phyloP scores from a whole-genome alignment of 2,329 filamentous ascomycete genomes.

The Cryphonectria naterciae region DNA sequence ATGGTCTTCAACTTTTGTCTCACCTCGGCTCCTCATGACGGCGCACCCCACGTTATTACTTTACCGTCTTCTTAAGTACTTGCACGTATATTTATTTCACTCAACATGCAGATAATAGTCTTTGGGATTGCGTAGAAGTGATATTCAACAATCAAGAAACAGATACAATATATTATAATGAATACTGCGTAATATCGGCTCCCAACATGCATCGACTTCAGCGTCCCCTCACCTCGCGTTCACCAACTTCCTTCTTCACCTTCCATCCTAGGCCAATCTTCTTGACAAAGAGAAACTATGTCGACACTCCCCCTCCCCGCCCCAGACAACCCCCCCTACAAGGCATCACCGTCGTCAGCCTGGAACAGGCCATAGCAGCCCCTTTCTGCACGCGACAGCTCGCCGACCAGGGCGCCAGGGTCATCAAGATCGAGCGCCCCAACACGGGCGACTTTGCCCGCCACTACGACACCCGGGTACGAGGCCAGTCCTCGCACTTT shows the following conservation, averaged over 20 bases:
- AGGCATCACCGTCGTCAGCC: slow-evolving; percentile 54
- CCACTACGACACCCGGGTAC: slow-evolving; percentile 53
- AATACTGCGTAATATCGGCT: background rate
- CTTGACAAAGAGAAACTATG: background rate
- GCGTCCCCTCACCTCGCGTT: background rate
- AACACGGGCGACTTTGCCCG: slow-evolving; percentile 57
- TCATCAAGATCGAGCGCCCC: slow-evolving; percentile 60
- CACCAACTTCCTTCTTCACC: background rate
- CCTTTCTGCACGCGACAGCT: slow-evolving; percentile 59
- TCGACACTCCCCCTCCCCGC: background rate
- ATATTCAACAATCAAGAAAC: too few relatives aligned
- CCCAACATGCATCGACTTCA: slow-evolving; percentile 12
- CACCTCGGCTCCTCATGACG: background rate
- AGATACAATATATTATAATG: background rate
- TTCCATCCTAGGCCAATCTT: background rate
- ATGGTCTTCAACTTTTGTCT: background rate
- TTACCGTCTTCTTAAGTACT: too few relatives aligned
- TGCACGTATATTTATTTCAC: too few relatives aligned
- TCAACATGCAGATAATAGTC: background rate
- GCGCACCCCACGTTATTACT: background rate
- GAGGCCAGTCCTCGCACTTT: slow-evolving; percentile 56
- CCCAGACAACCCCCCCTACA: slow-evolving; percentile 30
- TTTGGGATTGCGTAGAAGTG: too few relatives aligned
- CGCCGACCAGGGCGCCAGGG: slow-evolving; percentile 56
- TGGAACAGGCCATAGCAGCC: slow-evolving; percentile 59